Percentiles rank a stretch among this genome's conserved stretches.
phyloP scores from a whole-genome alignment of 1,284 basidiomycete genomes.

The Rhodotorula sp. region DNA sequence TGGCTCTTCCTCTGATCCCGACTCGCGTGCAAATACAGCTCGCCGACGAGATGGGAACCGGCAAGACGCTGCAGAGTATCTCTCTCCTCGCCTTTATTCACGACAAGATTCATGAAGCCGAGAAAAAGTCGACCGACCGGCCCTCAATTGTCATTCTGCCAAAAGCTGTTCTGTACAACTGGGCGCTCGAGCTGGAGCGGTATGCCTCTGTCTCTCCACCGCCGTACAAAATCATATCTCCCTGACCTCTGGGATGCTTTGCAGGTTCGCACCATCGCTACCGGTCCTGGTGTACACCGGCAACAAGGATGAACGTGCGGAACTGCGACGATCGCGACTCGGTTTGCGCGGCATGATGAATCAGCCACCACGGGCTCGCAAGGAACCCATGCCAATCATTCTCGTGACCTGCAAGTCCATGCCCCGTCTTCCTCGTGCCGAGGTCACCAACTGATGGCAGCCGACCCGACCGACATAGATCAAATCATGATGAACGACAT shows the following conservation, averaged over 20 bases:
- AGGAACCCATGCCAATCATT: constrained; percentile 36
- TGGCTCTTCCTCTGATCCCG: not conserved
- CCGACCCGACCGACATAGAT: constrained; percentile 6
- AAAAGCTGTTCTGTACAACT: constrained; percentile 33
- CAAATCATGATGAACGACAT: constrained; percentile 16
- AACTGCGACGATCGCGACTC: constrained; percentile 12
- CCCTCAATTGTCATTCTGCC: constrained; percentile 77
- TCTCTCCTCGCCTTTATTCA: constrained; percentile 77
- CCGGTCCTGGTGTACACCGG: constrained; percentile 48
- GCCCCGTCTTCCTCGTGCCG: too few species aligned
- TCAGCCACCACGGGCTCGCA: not conserved
- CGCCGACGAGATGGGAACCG: constrained; percentile 35
- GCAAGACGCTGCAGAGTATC: constrained; percentile 94
- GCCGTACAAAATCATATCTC: not conserved
- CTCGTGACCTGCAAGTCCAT: constrained; percentile 31
- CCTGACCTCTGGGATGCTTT: not conserved
- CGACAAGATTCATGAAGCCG: constrained; percentile 12
- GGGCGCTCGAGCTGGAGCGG: constrained; percentile 32
- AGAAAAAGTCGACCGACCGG: constrained; percentile 58
- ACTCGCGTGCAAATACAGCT: not conserved
- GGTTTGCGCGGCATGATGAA: constrained; percentile 9
- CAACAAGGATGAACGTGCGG: constrained; percentile 39
- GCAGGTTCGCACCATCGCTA: constrained; percentile 47
- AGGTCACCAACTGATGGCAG: not conserved
- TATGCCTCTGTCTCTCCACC: not conserved